Evolutionary conservation across 176 grass and related monocot genomes (phyloP).

Genomic region (Tuctoria greenei): DNA sequence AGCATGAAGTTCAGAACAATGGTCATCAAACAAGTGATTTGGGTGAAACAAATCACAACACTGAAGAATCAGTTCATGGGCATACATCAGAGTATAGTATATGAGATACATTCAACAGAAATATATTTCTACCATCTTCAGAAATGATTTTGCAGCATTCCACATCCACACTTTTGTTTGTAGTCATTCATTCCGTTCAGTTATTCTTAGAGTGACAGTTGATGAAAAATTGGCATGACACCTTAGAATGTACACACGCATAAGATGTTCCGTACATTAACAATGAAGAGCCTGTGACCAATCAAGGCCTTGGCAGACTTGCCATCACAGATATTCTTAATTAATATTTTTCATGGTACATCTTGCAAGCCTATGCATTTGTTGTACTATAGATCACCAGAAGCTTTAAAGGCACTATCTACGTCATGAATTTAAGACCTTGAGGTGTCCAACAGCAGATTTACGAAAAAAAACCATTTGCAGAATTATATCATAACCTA

Average conservation of each 20-base stretch:
- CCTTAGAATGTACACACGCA: background rate
- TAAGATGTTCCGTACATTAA: background rate
- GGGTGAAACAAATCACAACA: too few relatives aligned
- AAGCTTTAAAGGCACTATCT: background rate
- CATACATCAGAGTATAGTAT: background rate
- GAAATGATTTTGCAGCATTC: background rate
- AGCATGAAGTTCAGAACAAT: background rate
- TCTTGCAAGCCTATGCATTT: background rate
- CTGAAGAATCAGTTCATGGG: background rate
- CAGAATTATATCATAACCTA: background rate
- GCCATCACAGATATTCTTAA: background rate
- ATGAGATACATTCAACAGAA: background rate
- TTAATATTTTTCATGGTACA: background rate
- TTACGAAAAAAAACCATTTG: too few relatives aligned
- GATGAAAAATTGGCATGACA: background rate
- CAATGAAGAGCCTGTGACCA: background rate
- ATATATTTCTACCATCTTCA: background rate
- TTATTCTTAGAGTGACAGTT: background rate
- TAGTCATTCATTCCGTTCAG: background rate
- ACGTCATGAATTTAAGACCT: background rate
- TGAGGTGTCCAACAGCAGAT: background rate
- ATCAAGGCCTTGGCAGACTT: background rate
- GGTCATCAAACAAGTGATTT: background rate
- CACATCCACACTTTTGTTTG: background rate
- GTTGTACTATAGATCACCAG: slow-evolving; percentile 8